These are phyloP conservation scores for Nyssa sinensis DNA, from an alignment of 148 eudicot species.

Conservation along the genomic window DNA sequence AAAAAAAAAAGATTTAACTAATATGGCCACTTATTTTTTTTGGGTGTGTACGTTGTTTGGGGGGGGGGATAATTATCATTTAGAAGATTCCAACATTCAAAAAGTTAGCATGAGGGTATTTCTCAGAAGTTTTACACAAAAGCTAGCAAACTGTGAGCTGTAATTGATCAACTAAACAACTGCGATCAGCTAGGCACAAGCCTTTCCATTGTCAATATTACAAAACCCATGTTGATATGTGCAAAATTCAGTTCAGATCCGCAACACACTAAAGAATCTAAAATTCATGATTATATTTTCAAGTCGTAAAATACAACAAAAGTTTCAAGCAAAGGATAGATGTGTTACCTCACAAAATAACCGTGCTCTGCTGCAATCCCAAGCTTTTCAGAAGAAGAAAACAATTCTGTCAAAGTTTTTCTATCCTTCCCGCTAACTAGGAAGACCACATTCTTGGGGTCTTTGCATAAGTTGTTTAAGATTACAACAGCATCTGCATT, in stretches of 20 bases:
- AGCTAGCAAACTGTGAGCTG: no score
- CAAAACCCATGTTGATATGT: no score
- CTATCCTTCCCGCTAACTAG: slow-evolving; percentile 73
- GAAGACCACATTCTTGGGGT: slow-evolving; percentile 71
- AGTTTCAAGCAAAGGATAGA: neutral
- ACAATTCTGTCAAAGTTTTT: slow-evolving; percentile 58
- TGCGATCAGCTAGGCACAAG: no score
- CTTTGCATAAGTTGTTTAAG: slow-evolving; percentile 56
- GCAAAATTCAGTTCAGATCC: neutral
- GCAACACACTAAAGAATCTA: neutral
- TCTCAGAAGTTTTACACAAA: no score
- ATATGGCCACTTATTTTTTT: no score
- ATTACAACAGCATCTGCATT: slow-evolving; percentile 52
- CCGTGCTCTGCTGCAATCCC: slow-evolving; percentile 95
- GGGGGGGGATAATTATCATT: no score
- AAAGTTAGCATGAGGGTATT: no score
- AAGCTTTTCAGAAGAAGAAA: slow-evolving; percentile 63
- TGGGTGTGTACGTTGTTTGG: no score
- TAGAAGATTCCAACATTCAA: no score
- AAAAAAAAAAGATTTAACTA: no score
- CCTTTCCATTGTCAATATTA: no score
- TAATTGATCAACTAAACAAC: no score
- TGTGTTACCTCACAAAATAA: slow-evolving; percentile 62
- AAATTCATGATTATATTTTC: neutral
- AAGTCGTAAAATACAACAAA: neutral